Conservation (phyloP, 768 basidiomycete species). For the Suillus decipiens region DNA sequence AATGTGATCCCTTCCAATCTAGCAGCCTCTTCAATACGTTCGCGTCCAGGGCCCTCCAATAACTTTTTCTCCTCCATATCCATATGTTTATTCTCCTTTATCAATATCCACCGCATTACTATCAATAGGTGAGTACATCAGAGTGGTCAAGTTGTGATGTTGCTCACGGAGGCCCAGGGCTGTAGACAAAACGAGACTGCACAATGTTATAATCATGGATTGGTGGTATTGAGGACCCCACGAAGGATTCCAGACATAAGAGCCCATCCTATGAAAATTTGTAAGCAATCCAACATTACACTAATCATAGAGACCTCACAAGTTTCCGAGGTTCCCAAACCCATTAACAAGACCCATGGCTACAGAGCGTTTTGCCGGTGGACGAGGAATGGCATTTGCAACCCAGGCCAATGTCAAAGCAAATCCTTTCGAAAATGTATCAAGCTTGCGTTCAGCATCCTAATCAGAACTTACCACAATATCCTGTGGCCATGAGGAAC, state of each 20-base stretch:
- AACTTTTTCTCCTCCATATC: constrained; percentile 48
- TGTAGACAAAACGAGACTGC: constrained; percentile 33
- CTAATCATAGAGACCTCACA: constrained; percentile 41
- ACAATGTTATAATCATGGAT: constrained; percentile 55
- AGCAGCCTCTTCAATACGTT: constrained; percentile 59
- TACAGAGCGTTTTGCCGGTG: constrained; percentile 52
- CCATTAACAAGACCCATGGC: constrained; percentile 68
- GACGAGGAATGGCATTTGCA: constrained; percentile 58
- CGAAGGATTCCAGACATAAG: constrained; percentile 59
- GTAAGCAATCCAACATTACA: background rate
- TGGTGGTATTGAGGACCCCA: constrained; percentile 67
- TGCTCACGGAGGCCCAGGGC: constrained; percentile 37
- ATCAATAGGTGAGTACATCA: background rate
- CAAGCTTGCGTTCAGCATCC: background rate
- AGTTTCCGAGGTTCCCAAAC: constrained; percentile 54
- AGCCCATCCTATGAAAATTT: constrained; percentile 48
- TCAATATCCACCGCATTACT: constrained; percentile 49
- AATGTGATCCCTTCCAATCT: constrained; percentile 59
- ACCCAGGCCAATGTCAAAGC: constrained; percentile 59
- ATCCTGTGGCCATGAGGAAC: constrained; percentile 65
- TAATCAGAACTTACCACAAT: constrained; percentile 34
- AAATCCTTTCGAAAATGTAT: constrained; percentile 33
- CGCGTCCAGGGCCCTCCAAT: constrained; percentile 45
- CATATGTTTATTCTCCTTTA: constrained; percentile 51
- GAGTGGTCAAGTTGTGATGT: background rate